A percentile compares a stretch with the other conserved stretches of the same genome.
Evolutionary conservation across 257 asterid genomes (phyloP).

Genomic region (Leonotis leonurus): DNA sequence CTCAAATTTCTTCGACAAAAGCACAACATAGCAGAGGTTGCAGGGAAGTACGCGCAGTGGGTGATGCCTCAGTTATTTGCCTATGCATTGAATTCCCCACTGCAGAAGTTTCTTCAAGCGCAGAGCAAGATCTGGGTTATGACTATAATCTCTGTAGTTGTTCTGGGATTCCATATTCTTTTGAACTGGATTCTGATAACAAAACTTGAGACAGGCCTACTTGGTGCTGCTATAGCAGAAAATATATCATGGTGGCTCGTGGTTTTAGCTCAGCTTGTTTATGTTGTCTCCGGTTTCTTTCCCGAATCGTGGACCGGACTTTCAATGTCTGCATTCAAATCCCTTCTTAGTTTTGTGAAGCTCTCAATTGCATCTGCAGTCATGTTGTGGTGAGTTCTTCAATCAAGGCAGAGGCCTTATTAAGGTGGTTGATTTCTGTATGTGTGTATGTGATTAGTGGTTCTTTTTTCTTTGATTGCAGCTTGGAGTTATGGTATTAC

Average conservation of each 20-base stretch:
- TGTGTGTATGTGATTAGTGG: neutral
- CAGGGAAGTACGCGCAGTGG: constrained; percentile 65
- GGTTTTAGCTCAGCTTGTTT: constrained; percentile 62
- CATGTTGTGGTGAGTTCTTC: constrained; percentile 67
- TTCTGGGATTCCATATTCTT: constrained; percentile 49
- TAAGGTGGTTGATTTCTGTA: neutral
- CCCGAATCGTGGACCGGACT: constrained; percentile 84
- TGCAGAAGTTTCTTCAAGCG: constrained; percentile 76
- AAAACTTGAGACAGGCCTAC: constrained; percentile 45
- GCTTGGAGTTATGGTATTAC: constrained; percentile 82
- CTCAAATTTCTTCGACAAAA: constrained; percentile 42
- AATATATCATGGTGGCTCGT: constrained; percentile 78
- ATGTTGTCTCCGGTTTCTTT: constrained; percentile 58
- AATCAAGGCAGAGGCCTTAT: neutral
- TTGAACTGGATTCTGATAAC: constrained; percentile 62
- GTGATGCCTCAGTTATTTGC: constrained; percentile 75
- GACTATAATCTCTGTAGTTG: constrained; percentile 45
- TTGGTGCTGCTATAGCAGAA: constrained; percentile 83
- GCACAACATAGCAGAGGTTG: constrained; percentile 36
- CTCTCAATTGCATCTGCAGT: constrained; percentile 80
- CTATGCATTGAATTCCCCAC: constrained; percentile 63
- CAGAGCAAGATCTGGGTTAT: constrained; percentile 88
- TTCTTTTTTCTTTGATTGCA: constrained; percentile 18
- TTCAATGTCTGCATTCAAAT: constrained; percentile 51
- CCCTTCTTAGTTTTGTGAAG: constrained; percentile 54